A percentile compares a stretch with the other conserved stretches of the same genome.
Conservation (phyloP, 1,284 basidiomycete genomes). For the Rhodotorula sp. region DNA sequence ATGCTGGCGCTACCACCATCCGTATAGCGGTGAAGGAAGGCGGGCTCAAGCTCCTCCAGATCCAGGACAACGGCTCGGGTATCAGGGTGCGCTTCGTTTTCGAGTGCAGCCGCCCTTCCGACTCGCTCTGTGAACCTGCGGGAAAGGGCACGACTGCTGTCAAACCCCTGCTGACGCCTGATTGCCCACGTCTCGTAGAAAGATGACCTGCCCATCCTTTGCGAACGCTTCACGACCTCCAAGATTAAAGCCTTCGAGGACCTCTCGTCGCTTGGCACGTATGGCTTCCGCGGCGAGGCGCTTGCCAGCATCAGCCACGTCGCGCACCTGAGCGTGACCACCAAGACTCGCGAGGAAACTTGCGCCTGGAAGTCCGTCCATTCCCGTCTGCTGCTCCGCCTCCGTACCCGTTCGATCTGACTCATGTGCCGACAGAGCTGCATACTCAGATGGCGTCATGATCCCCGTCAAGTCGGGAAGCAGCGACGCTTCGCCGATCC, state of each 20-base stretch:
- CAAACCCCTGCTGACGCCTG: background rate
- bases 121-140: no score
- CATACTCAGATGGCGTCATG: constrained; percentile 73
- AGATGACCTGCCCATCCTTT: constrained; percentile 81
- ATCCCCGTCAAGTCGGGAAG: constrained; percentile 68
- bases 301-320: constrained; percentile 96
- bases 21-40: constrained; percentile 90
- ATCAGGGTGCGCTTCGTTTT: constrained; percentile 66
- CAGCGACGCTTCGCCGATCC: constrained; percentile 68
- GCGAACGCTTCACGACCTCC: constrained; percentile 94
- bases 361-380: constrained; percentile 84
- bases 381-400: background rate
- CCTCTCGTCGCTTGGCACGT: constrained; percentile 79
- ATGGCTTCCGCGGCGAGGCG: constrained; percentile 97
- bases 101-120: no score
- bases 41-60: constrained; percentile 91
- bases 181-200: constrained; percentile 53
- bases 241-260: constrained; percentile 88
- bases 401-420: background rate
- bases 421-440: constrained; percentile 60
- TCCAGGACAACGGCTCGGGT: constrained; percentile 94
- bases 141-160: background rate
- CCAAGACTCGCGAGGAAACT: constrained; percentile 74
- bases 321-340: constrained; percentile 81
- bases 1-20: constrained; percentile 86